Base-by-base conservation (phyloP, 2,329 filamentous ascomycete species). In the Arthroderma sp. region DNA sequence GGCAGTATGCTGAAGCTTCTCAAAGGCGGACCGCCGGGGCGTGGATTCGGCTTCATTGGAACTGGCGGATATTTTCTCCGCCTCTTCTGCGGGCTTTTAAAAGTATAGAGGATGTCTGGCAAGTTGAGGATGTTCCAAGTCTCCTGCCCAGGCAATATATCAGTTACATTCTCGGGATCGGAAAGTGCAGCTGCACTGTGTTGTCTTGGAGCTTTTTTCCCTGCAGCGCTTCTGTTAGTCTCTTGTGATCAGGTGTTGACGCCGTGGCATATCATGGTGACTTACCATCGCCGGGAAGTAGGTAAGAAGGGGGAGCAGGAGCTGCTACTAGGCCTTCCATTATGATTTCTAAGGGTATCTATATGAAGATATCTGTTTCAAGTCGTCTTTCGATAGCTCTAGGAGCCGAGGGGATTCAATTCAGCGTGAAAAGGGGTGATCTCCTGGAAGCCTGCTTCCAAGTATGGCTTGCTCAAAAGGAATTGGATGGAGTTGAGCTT, bases 81-180 rank as follows among this genome's bases (percentile, higher is more conserved):
- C 6, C 15, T 30, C 32, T 31, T 38, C 10, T 51, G 6, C 40
- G 27, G 31, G 15, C 43, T n/a, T 29, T 44, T 46, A 33, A 56
- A 48, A 3, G 44, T 31, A 34, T 59, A 58, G 7, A 60, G 33
- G 2, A 60, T 55, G 22, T 54, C 56, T 1, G 56, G 58, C 7
- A 60, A 40, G 36, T 55, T 52, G 4, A 54, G 28, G 6, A 56
- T 34, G 22, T 41, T 53, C 57, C 57, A 60, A 8, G 39, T 36
- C 6, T 28, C 38, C 43, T 60, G 57, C 5, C 45, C 52, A 4
- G 36, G 39, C 8, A 53, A 40, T 6, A 42, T 38, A 7, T 40
- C 33, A 7, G 51, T 51, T 29, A 46, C 33, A 38, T 53, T 53
- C 1, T 43, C 34, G 5, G 33, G 4, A 33, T 40, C 22, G 2